Evolutionary conservation across 306 rosid genomes (phyloP).

Genomic region (Prunus mume): DNA sequence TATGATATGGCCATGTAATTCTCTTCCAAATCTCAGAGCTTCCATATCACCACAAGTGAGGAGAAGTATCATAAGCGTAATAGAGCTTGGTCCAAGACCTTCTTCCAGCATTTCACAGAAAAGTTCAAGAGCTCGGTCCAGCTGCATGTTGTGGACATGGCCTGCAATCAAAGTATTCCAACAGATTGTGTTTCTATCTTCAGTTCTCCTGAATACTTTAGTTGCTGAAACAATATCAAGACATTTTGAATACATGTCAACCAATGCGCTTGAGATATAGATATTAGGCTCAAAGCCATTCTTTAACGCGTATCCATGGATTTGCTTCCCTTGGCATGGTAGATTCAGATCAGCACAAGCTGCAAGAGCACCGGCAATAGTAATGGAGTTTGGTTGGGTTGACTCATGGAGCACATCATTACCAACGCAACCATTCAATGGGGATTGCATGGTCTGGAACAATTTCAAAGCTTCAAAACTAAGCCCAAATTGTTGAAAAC

Average conservation of each 20-base stretch:
- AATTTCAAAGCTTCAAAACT: conserved; percentile 41
- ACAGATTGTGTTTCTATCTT: conserved; percentile 32
- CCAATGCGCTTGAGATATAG: conserved; percentile 32
- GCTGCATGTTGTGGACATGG: conserved; percentile 23
- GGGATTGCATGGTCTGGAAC: conserved; percentile 35
- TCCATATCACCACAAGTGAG: conserved; percentile 26
- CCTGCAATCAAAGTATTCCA: conserved; percentile 51
- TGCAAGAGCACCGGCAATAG: conserved; percentile 39
- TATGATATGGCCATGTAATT: conserved; percentile 35
- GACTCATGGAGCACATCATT: conserved; percentile 4
- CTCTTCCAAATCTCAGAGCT: conserved; percentile 32
- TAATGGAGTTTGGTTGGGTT: conserved; percentile 29
- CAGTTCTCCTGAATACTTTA: conserved; percentile 22
- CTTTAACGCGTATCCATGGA: conserved; percentile 43
- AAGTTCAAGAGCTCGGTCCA: conserved; percentile 28
- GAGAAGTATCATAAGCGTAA: conserved; percentile 33
- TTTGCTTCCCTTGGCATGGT: conserved; percentile 41
- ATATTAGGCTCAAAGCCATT: conserved; percentile 29
- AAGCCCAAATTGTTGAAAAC: conserved; percentile 50
- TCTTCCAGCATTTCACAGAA: conserved; percentile 36
- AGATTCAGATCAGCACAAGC: conserved; percentile 43
- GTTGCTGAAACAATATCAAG: conserved; percentile 23
- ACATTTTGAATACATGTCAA: conserved; percentile 41
- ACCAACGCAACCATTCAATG: conserved; percentile 20
- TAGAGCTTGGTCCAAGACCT: conserved; percentile 35